Percentiles rank a stretch among this genome's conserved stretches.
Evolutionary conservation across 768 basidiomycete genomes (phyloP).

Genomic region (Lentinula sp.): DNA sequence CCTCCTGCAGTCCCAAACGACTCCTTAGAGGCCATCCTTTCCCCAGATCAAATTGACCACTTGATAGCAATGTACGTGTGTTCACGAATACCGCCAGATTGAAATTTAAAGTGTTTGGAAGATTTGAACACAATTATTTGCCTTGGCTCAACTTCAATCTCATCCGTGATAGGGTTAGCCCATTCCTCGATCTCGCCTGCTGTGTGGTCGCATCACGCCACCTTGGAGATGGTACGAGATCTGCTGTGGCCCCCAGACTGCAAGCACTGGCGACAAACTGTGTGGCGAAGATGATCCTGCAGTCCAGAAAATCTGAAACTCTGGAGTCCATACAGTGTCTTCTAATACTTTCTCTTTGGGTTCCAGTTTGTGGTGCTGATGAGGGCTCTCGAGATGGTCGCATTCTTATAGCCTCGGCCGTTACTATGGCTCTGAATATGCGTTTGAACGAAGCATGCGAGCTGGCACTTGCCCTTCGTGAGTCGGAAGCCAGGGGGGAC

Average conservation of each 20-base stretch:
- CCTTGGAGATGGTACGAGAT: constrained; percentile 24
- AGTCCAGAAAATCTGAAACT: constrained; percentile 25
- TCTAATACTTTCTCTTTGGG: constrained; percentile 34
- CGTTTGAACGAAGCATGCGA: constrained; percentile 29
- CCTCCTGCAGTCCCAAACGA: constrained; percentile 16
- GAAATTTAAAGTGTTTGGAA: constrained; percentile 9
- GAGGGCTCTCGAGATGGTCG: neutral
- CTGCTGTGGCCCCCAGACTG: constrained; percentile 25
- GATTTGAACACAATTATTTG: constrained; percentile 33
- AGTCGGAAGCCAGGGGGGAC: constrained; percentile 13
- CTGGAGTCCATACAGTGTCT: constrained; percentile 33
- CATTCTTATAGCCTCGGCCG: constrained; percentile 15
- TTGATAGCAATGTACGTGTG: constrained; percentile 25
- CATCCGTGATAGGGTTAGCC: constrained; percentile 16
- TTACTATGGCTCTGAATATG: constrained; percentile 38
- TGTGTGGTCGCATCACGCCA: constrained; percentile 35
- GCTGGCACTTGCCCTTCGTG: constrained; percentile 21
- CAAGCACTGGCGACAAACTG: constrained; percentile 29
- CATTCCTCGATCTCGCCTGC: constrained; percentile 31
- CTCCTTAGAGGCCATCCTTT: constrained; percentile 20
- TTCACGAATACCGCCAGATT: neutral
- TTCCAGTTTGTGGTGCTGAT: constrained; percentile 23
- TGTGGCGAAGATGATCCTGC: constrained; percentile 30
- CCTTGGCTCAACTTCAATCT: constrained; percentile 37
- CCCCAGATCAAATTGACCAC: constrained; percentile 22